phyloP scores from a whole-genome alignment of 192 early-diverging fungal genomes.

The Gryganskiella cystojenkinii region DNA sequence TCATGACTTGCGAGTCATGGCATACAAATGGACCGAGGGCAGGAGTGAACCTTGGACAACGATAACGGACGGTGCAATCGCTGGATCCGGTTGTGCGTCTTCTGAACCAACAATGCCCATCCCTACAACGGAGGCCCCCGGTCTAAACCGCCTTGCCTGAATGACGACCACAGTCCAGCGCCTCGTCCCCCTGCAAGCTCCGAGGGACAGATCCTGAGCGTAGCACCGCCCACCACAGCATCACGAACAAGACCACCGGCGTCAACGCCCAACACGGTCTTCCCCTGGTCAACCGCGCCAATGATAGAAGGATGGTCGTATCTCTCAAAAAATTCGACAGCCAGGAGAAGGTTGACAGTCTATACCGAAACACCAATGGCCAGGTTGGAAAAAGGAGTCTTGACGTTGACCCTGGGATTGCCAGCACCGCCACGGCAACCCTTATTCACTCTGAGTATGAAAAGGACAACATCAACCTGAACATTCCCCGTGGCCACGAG shows the following conservation, averaged over 20 bases:
- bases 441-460: conserved; percentile 20
- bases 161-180: conserved; percentile 8
- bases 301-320: conserved; percentile 16
- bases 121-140: background rate
- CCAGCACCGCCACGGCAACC: conserved; percentile 17
- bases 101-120: conserved; percentile 4
- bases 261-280: conserved; percentile 7
- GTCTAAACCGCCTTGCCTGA: background rate
- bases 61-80: conserved; percentile 3
- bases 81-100: background rate
- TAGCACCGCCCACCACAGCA: conserved; percentile 2
- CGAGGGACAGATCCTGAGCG: conserved; percentile 5
- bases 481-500: conserved; percentile 21
- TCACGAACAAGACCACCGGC: conserved; percentile 12
- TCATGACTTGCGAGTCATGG: conserved; percentile 22
- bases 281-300: conserved; percentile 24
- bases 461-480: conserved; percentile 26
- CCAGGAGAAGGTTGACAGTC: conserved; percentile 18
- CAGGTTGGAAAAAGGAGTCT: conserved; percentile 14
- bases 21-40: conserved; percentile 20
- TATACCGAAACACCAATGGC: conserved; percentile 7
- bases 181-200: conserved; percentile 3
- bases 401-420: conserved; percentile 19
- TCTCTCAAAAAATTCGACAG: conserved; percentile 22
- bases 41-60: background rate